A percentile compares a stretch with the other conserved stretches of the same genome.
phyloP scores from a whole-genome alignment of 305 asterid species.

The Fraxinus dipetala region DNA sequence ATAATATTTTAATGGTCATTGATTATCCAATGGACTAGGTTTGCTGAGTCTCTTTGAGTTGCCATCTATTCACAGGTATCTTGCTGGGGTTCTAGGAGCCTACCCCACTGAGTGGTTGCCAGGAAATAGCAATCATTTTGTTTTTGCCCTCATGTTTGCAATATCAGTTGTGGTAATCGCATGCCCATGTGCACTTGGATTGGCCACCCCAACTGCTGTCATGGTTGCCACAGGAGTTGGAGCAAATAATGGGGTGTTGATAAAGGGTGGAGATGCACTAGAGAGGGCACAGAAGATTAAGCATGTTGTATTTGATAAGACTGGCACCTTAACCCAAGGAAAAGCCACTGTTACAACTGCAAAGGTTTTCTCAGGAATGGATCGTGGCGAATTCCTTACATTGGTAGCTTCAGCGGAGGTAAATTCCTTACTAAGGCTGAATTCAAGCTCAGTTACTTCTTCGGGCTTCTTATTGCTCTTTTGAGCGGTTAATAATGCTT shows the following conservation, averaged over 20 bases:
- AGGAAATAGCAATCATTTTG: constrained; percentile 74
- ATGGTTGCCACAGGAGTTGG: constrained; percentile 99
- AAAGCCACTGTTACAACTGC: constrained; percentile 84
- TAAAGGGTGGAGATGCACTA: constrained; percentile 98
- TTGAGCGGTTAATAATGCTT: not conserved
- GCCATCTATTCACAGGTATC: constrained; percentile 48
- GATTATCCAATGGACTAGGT: not conserved
- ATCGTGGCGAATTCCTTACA: constrained; percentile 87
- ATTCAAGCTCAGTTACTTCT: constrained; percentile 9
- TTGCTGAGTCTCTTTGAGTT: constrained; percentile 4
- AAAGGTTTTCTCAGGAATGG: constrained; percentile 79
- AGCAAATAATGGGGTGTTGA: constrained; percentile 94
- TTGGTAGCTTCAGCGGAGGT: constrained; percentile 99
- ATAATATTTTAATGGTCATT: constrained; percentile 6
- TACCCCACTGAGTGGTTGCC: constrained; percentile 91
- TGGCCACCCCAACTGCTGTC: constrained; percentile 99
- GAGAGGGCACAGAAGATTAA: constrained; percentile 91
- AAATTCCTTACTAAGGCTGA: constrained; percentile 16
- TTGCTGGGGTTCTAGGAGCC: constrained; percentile 76
- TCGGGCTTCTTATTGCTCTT: constrained; percentile 3
- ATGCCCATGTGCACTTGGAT: constrained; percentile 99
- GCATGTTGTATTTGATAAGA: constrained; percentile 86
- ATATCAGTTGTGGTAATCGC: constrained; percentile 95
- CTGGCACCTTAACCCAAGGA: constrained; percentile 98
- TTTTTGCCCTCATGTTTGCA: constrained; percentile 93